phyloP scores from a whole-genome alignment of 345 rosid species.

The Populus nigra region DNA sequence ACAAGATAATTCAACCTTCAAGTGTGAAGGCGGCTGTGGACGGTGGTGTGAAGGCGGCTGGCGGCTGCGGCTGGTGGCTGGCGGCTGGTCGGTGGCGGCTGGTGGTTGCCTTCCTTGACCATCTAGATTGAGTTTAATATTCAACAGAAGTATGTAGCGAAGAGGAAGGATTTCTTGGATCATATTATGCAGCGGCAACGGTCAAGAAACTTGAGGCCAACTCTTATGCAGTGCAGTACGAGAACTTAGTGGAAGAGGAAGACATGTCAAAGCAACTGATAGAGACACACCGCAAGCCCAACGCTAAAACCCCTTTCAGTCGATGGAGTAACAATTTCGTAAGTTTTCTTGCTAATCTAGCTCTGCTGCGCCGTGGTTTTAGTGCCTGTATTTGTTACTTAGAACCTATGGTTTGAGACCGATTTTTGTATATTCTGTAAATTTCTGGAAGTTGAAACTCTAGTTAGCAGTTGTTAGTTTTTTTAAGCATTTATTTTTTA shows the following conservation, averaged over 20 bases:
- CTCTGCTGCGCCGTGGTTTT: not conserved
- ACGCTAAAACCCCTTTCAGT: not conserved
- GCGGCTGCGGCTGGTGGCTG: no score
- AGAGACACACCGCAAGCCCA: constrained; percentile 13
- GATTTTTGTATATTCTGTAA: not conserved
- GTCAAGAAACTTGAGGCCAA: not conserved
- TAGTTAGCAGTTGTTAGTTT: not conserved
- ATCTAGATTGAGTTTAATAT: no score
- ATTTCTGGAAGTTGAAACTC: not conserved
- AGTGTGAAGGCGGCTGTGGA: no score
- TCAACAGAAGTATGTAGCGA: constrained; percentile 30
- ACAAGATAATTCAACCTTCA: no score
- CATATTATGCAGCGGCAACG: constrained; percentile 21
- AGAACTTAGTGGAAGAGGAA: constrained; percentile 23
- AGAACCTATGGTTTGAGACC: not conserved
- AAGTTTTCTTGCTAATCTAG: not conserved
- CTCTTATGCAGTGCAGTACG: constrained; percentile 27
- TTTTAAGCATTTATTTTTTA: no score
- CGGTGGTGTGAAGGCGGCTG: no score
- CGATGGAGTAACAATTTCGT: not conserved
- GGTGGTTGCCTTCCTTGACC: no score
- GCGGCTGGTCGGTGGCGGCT: no score
- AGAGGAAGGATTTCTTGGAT: constrained; percentile 33
- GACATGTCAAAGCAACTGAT: constrained; percentile 19
- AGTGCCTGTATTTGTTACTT: not conserved